Conservation (phyloP, 805 yeast genomes). For the Spencermartinsiella europaea region DNA sequence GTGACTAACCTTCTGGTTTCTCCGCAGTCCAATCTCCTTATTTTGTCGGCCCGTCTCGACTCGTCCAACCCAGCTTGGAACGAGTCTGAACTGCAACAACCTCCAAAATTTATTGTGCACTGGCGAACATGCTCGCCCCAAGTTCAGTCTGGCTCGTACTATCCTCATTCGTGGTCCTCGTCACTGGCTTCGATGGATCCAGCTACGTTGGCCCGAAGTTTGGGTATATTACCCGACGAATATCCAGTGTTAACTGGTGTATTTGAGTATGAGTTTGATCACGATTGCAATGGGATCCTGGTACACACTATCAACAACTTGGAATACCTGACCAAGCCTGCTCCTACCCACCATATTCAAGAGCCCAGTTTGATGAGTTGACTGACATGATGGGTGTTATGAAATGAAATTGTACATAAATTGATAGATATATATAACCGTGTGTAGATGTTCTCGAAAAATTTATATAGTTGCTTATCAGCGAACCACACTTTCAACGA, state of each 20-base stretch:
- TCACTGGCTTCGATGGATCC: conserved; percentile 9
- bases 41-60: conserved; percentile 20
- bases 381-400: neutral
- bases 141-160: neutral
- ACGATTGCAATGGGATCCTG: conserved; percentile 23
- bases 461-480: too few species aligned
- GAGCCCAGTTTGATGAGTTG: neutral
- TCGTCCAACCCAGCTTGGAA: neutral
- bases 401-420: neutral
- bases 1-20: conserved; percentile 29
- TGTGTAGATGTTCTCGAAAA: too few species aligned
- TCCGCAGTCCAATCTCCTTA: conserved; percentile 21
- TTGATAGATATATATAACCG: too few species aligned
- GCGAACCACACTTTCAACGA: too few species aligned
- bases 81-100: neutral
- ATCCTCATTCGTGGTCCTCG: conserved; percentile 9
- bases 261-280: conserved; percentile 31
- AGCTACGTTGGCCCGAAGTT: conserved; percentile 19
- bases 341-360: neutral
- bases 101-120: conserved; percentile 11
- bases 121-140: conserved; percentile 17
- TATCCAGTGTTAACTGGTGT: conserved; percentile 34
- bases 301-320: conserved; percentile 31
- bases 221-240: conserved; percentile 31
- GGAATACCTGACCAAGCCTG: conserved; percentile 30